Evolutionary conservation across 192 early-diverging fungal species (phyloP), one percentile per base, ranked within the genome.

Genomic region (Mortierella hygrophila): DNA sequence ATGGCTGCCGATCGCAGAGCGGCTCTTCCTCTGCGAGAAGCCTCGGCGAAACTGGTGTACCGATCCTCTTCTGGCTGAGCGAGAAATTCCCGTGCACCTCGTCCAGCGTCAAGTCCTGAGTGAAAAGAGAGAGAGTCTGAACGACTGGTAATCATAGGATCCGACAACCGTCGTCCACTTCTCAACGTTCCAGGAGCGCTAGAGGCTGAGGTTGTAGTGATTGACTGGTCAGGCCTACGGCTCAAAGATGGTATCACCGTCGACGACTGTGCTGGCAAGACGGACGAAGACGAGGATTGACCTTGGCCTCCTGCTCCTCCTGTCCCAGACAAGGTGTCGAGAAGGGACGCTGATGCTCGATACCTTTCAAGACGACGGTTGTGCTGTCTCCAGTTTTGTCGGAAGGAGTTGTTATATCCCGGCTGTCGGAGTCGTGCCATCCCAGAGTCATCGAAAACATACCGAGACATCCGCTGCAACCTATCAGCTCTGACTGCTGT

Each of bases 1-100:
- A 74, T 3, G 35, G 32, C 37, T 4, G 26, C 49, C 16, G 52
- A 32, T 23, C 75, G 60, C 41, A 76, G 54, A 20, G 55, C 57
- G 6, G 75, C 57, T 44, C 75, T 57, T 23, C 54, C 54, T 40
- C 75, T n/a, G 20, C 40, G 55, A 9, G 75, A n/a, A 26, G 23
- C 60, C 54, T 65, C 60, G 40, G 29, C 41, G 40, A 76, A 76
- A 29, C 55, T 55, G 38, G 60, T 37, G 16, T 76, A 76, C n/a
- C 35, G 32, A 20, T 75, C 74, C 18, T 65, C 60, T 65, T 23
- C 23, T 32, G 49, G 49, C 4, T 29, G 29, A 5, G 60, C 29
- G 10, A 26, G 10, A 65, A 32, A 65, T 6, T 65, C 60, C 29
- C 29, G 60, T 65, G 29, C 3, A 13, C 26, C 60, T 29, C 26